phyloP scores from a whole-genome alignment of 768 basidiomycete genomes.

The Lactarius hengduanensis region DNA sequence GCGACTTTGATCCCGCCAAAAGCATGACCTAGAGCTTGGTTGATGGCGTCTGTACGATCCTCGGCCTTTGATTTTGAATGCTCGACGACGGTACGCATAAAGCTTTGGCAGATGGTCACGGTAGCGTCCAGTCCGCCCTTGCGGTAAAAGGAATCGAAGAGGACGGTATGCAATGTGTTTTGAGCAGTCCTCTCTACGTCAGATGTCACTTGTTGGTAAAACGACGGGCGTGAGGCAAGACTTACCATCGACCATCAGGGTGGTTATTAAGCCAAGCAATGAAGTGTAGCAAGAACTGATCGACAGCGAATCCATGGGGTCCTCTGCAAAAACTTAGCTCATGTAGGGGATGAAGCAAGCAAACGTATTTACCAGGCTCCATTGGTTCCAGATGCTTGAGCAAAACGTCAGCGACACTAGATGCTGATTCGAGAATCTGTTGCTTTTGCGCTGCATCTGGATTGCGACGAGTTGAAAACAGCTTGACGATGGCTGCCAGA shows the following conservation, averaged over 20 bases:
- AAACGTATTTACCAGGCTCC: conserved; percentile 48
- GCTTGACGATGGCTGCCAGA: conserved; percentile 72
- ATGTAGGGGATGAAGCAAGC: not conserved
- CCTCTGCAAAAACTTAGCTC: conserved; percentile 10
- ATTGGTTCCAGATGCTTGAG: conserved; percentile 62
- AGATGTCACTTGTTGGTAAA: conserved; percentile 18
- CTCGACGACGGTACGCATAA: conserved; percentile 57
- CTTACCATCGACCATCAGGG: conserved; percentile 61
- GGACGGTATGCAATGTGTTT: conserved; percentile 76
- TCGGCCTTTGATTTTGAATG: conserved; percentile 51
- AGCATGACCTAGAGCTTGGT: conserved; percentile 70
- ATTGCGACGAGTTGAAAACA: conserved; percentile 80
- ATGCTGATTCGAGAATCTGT: conserved; percentile 69
- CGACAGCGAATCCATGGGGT: conserved; percentile 42
- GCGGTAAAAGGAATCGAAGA: conserved; percentile 72
- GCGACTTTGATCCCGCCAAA: conserved; percentile 81
- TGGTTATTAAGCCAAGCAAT: conserved; percentile 50
- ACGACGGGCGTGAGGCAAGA: conserved; percentile 7
- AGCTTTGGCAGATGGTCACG: conserved; percentile 53
- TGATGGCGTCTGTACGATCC: conserved; percentile 54
- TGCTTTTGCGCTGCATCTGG: conserved; percentile 73
- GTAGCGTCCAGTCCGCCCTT: conserved; percentile 68
- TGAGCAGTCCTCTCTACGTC: conserved; percentile 68
- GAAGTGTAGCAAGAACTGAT: conserved; percentile 53
- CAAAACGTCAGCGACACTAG: conserved; percentile 69